Evolutionary conservation across 805 yeast species (phyloP).

Genomic region (Lipomyces oligophaga): DNA sequence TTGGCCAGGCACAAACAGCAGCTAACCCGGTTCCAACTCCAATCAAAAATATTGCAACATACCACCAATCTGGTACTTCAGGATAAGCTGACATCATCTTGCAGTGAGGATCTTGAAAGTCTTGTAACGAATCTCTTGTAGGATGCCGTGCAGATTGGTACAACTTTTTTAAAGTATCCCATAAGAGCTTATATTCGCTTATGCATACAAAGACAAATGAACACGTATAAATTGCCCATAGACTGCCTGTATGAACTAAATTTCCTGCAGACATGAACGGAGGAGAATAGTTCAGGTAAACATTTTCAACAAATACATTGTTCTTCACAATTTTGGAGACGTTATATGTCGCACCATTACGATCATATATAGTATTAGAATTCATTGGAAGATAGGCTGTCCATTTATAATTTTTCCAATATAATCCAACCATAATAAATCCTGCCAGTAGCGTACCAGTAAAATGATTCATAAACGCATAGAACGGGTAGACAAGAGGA

Average conservation of each 20-base stretch:
- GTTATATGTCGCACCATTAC: slow-evolving; percentile 41
- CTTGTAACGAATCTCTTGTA: slow-evolving; percentile 34
- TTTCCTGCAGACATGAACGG: slow-evolving; percentile 57
- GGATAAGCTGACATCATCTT: slow-evolving; percentile 7
- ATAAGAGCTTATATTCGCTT: slow-evolving; percentile 29
- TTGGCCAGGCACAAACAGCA: slow-evolving; percentile 35
- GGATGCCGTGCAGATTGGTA: slow-evolving; percentile 18
- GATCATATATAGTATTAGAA: slow-evolving; percentile 39
- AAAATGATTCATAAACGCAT: slow-evolving; percentile 36
- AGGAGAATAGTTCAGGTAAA: slow-evolving; percentile 51
- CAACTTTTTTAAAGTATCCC: slow-evolving; percentile 37
- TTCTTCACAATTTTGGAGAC: slow-evolving; percentile 47
- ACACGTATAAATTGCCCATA: slow-evolving; percentile 12
- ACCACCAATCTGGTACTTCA: slow-evolving; percentile 52
- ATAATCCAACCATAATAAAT: slow-evolving; percentile 35
- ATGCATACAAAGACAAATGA: slow-evolving; percentile 11
- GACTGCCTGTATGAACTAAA: slow-evolving; percentile 37
- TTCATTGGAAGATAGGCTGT: slow-evolving; percentile 51
- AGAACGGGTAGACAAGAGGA: slow-evolving; percentile 48
- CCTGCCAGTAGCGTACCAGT: slow-evolving; percentile 39
- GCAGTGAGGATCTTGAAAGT: slow-evolving; percentile 35
- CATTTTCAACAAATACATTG: slow-evolving; percentile 45
- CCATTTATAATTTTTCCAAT: slow-evolving; percentile 49
- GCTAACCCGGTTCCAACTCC: slow-evolving; percentile 47
- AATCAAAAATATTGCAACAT: slow-evolving; percentile 42